phyloP scores from a whole-genome alignment of 2,329 filamentous ascomycete genomes.

The Bipolaris sorokiniana region DNA sequence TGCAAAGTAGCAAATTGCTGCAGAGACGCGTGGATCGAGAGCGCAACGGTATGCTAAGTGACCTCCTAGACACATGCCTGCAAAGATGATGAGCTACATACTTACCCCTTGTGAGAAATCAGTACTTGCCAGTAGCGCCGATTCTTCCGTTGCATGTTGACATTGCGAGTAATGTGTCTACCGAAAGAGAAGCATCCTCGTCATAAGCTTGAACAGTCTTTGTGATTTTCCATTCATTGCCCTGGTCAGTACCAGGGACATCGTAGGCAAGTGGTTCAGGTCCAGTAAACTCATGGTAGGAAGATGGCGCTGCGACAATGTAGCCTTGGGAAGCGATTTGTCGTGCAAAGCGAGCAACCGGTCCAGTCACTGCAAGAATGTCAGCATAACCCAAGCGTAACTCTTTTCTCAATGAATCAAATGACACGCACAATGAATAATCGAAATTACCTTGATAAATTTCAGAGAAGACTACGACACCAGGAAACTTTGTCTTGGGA shows the following conservation, averaged over 20 bases:
- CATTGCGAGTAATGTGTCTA: constrained; percentile 51
- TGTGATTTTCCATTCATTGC: constrained; percentile 83
- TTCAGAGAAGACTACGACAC: constrained; percentile 87
- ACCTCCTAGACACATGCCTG: constrained; percentile 84
- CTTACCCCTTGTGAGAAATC: neutral
- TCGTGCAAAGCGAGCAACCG: constrained; percentile 84
- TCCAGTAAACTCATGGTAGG: constrained; percentile 91
- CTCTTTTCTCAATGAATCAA: neutral
- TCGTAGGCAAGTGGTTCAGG: constrained; percentile 86
- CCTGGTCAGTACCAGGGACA: constrained; percentile 82
- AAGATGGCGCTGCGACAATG: constrained; percentile 88
- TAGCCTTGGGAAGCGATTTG: constrained; percentile 93
- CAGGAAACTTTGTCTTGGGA: constrained; percentile 87
- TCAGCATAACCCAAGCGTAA: neutral
- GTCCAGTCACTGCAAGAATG: constrained; percentile 71
- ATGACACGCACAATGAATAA: neutral
- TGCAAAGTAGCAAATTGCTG: constrained; percentile 86
- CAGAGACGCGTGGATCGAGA: constrained; percentile 76
- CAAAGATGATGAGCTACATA: constrained; percentile 62
- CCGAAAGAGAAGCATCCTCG: constrained; percentile 56
- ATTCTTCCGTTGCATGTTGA: constrained; percentile 73
- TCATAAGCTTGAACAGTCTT: constrained; percentile 90
- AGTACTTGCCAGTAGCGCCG: constrained; percentile 40
- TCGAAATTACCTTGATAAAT: constrained; percentile 83
- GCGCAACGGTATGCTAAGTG: constrained; percentile 78